Evolutionary conservation across 2,329 filamentous ascomycete species (phyloP).

Genomic region (Botrytis pseudocinerea): DNA sequence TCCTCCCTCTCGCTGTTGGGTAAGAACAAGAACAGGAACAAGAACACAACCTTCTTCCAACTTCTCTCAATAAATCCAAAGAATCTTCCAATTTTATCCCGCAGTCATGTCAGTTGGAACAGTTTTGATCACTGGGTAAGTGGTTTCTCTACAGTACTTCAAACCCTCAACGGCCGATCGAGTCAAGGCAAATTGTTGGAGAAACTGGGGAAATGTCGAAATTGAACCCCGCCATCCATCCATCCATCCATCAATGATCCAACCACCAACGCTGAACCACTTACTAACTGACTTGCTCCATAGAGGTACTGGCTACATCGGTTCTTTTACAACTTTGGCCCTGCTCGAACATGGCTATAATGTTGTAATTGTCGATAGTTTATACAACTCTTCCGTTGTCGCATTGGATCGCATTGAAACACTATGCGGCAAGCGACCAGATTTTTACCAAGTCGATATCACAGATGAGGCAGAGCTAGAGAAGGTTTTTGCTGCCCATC

Average conservation of each 20-base stretch:
- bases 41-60: not conserved
- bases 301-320: conserved; percentile 96
- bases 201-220: conserved; percentile 6
- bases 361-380: conserved; percentile 92
- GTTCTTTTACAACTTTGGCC: conserved; percentile 90
- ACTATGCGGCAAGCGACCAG: conserved; percentile 82
- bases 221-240: conserved; percentile 26
- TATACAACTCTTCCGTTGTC: conserved; percentile 95
- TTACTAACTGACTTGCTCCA: conserved; percentile 33
- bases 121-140: conserved; percentile 89
- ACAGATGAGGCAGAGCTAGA: conserved; percentile 83
- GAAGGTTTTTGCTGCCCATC: conserved; percentile 83
- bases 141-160: conserved; percentile 25
- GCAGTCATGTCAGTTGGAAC: conserved; percentile 75
- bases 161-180: not conserved
- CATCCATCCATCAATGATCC: not conserved
- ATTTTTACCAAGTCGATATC: conserved; percentile 84
- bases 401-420: conserved; percentile 93
- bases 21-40: not conserved
- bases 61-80: not conserved
- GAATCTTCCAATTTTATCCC: conserved; percentile 7
- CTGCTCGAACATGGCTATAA: conserved; percentile 94
- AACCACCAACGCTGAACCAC: not conserved
- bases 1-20: not conserved
- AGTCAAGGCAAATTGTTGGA: conserved; percentile 12